phyloP scores from a whole-genome alignment of 2,329 filamentous ascomycete species.

The Aureobasidium sp. region DNA sequence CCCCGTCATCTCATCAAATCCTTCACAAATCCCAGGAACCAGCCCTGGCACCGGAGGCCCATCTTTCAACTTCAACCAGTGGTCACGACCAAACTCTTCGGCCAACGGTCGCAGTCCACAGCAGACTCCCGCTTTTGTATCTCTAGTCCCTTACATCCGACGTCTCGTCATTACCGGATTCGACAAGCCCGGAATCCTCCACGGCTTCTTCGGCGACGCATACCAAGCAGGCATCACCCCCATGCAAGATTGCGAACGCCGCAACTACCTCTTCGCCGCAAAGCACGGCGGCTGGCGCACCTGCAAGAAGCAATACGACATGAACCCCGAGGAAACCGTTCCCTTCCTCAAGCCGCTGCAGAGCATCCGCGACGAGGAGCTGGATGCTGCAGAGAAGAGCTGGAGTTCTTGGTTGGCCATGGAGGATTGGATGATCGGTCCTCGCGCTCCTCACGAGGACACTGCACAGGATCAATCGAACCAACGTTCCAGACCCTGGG shows the following conservation, averaged over 20 bases:
- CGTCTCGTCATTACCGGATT: constrained; percentile 86
- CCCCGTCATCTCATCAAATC: constrained; percentile 36
- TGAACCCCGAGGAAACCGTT: constrained; percentile 62
- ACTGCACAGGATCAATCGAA: not conserved
- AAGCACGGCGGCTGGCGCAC: constrained; percentile 86
- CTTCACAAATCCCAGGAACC: constrained; percentile 13
- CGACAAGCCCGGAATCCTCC: constrained; percentile 75
- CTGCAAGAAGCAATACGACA: constrained; percentile 87
- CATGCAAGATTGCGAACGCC: constrained; percentile 78
- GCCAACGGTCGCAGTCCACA: constrained; percentile 29
- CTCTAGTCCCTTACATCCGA: constrained; percentile 79
- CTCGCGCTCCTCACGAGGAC: constrained; percentile 25
- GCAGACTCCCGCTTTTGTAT: constrained; percentile 40
- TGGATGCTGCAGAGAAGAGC: constrained; percentile 67
- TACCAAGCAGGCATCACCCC: constrained; percentile 73
- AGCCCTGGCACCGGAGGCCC: constrained; percentile 14
- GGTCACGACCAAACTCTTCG: constrained; percentile 30
- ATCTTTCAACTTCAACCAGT: constrained; percentile 19
- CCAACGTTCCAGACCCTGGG: not conserved
- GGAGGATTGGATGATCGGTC: constrained; percentile 98
- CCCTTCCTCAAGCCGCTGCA: constrained; percentile 83
- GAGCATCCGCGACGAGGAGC: constrained; percentile 66
- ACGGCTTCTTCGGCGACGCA: constrained; percentile 94
- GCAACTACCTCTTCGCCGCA: constrained; percentile 90
- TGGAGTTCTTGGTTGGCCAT: constrained; percentile 96